Percentiles rank a stretch among this genome's conserved stretches.
Conservation (phyloP, 202 grass and related monocot genomes). For the Elaeis oleifera region DNA sequence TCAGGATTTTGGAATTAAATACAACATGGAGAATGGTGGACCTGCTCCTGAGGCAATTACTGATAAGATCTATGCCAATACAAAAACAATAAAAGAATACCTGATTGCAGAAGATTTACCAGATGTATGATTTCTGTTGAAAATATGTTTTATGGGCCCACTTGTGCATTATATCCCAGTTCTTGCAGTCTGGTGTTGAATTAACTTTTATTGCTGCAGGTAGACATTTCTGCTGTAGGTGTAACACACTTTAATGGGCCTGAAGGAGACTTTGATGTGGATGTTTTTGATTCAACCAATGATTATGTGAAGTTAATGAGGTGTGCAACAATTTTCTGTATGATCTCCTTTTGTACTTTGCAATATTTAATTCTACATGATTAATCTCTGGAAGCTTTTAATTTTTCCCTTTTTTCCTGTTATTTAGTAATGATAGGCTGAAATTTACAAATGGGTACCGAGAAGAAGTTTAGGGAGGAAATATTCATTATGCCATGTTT, state of each 20-base stretch:
- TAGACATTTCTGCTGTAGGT: constrained; percentile 80
- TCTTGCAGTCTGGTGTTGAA: no score
- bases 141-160: not conserved
- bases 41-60: constrained; percentile 89
- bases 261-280: constrained; percentile 79
- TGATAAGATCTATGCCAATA: constrained; percentile 78
- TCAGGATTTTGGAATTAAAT: constrained; percentile 98
- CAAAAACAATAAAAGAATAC: constrained; percentile 68
- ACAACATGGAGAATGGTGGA: constrained; percentile 98
- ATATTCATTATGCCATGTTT: no score
- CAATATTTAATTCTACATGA: not conserved
- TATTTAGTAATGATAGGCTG: no score
- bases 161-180: no score
- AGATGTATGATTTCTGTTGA: constrained; percentile 44
- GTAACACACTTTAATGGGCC: constrained; percentile 74
- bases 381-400: no score
- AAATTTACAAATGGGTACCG: no score
- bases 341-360: constrained; percentile 21
- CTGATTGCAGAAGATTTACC: constrained; percentile 66
- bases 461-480: no score
- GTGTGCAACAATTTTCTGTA: constrained; percentile 33
- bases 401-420: no score
- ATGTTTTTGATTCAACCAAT: constrained; percentile 84
- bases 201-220: constrained; percentile 32
- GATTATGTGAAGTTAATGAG: constrained; percentile 98